Evolutionary conservation across 2,329 filamentous ascomycete genomes (phyloP), one percentile per base, ranked within the genome.

Genomic region (Pseudogymnoascus sp.): DNA sequence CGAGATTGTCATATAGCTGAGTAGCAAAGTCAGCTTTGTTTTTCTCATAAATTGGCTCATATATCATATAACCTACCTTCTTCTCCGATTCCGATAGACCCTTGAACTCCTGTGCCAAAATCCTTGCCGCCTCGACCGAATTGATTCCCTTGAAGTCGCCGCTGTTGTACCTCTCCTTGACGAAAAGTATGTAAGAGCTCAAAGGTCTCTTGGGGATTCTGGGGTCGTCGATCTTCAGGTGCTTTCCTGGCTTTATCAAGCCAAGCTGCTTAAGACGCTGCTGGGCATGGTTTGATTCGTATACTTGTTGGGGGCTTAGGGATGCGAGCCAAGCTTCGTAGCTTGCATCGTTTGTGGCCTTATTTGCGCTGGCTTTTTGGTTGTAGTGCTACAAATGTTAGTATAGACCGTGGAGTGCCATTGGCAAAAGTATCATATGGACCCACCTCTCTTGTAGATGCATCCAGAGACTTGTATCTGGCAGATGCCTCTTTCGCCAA

Each of bases 271-370:
- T 66, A 33, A 73, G 62, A 18, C 31, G 39, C 29, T 39, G 63
- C 37, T 86, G 82, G 9, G 86, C 86, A 9, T 66, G 69, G 70
- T 89, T 89, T 62, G 86, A 86, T 2, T 76, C 63, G 52, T 74
- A 75, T 67, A 89, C 87, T 68, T 86, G 71, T 4, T 81, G 74
- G 8, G 82, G 79, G 1, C 82, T 82, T 68, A 85, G 73, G 2
- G 72, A 73, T 33, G 79, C 71, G 18, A 88, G 71, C 82, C 83
- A 89, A 63, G 76, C 69, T 31, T 80, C 74, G 69, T 79, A 80
- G 12, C 74, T 75, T 18, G 74, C 72, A 18, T 71, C 66, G 59
- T 79, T 79, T 12, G 74, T 72, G 40, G 74, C 75, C 18, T 71
- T 78, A 66, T 77, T 79, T 63, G 79, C 69, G 61, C 76, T 77